A percentile compares a stretch with the other conserved stretches of the same genome.
phyloP scores from a whole-genome alignment of 345 rosid genomes.

The Stellera chamaejasme region DNA sequence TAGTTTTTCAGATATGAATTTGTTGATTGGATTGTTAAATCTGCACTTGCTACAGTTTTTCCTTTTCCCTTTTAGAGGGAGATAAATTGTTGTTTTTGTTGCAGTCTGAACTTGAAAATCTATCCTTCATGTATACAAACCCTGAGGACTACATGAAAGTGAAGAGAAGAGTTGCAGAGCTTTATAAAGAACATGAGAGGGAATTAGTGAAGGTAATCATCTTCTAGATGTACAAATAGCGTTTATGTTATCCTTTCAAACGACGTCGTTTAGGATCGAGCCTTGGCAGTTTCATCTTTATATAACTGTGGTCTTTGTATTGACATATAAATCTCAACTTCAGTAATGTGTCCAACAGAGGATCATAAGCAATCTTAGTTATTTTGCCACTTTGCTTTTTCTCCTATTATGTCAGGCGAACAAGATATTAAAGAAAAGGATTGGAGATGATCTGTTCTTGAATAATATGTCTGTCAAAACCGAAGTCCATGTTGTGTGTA shows the following conservation, averaged over 20 bases:
- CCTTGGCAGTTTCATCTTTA: neutral
- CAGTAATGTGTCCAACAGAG: slow-evolving; percentile 2
- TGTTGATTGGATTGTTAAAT: too few species aligned
- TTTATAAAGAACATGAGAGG: slow-evolving; percentile 78
- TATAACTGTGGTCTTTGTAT: neutral
- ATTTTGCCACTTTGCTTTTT: slow-evolving; percentile 1
- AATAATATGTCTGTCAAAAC: slow-evolving; percentile 78
- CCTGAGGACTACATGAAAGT: slow-evolving; percentile 85
- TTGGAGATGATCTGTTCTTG: slow-evolving; percentile 92
- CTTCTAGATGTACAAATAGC: neutral
- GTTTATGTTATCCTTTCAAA: neutral
- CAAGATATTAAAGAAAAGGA: slow-evolving; percentile 80
- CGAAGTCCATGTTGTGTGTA: slow-evolving; percentile 71
- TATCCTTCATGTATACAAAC: slow-evolving; percentile 89
- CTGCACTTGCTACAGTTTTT: too few species aligned
- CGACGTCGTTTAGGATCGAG: neutral
- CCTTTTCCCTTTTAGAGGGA: too few species aligned
- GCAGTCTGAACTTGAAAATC: slow-evolving; percentile 96
- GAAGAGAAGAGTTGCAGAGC: slow-evolving; percentile 77
- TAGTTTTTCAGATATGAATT: too few species aligned
- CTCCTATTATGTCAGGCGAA: slow-evolving; percentile 47
- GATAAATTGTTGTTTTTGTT: slow-evolving; percentile 6
- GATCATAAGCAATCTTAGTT: slow-evolving; percentile 2
- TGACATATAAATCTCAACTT: neutral
- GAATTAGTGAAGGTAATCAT: slow-evolving; percentile 69